Percentiles rank a stretch among this genome's conserved stretches.
Conservation (phyloP, 129 eudicot genomes). For the Pittosporum tobira region DNA sequence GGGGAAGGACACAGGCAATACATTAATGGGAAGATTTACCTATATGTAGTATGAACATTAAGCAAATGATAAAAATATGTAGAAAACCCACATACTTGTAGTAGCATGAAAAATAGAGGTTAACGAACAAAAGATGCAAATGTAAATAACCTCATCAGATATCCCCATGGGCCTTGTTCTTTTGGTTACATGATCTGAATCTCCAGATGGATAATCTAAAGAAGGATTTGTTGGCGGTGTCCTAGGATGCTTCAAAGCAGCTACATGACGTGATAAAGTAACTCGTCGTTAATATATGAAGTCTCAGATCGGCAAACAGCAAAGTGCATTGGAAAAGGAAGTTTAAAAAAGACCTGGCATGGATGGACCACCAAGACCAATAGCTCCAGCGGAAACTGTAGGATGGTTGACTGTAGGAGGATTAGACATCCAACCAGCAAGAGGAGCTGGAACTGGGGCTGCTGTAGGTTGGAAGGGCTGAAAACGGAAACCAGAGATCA, state of each 20-base stretch:
- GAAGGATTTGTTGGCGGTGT: constrained; percentile 67
- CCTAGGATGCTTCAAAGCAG: constrained; percentile 83
- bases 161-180: constrained; percentile 73
- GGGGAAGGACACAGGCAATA: constrained; percentile 56
- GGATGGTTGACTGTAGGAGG: constrained; percentile 65
- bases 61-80: not conserved
- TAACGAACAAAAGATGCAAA: not conserved
- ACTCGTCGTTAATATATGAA: not conserved
- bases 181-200: constrained; percentile 67
- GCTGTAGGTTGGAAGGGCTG: constrained; percentile 83
- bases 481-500: not conserved
- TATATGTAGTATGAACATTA: constrained; percentile 17
- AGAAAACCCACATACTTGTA: not conserved
- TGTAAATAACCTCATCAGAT: constrained; percentile 58
- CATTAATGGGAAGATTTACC: constrained; percentile 72
- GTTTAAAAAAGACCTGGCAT: constrained; percentile 36
- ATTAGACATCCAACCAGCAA: constrained; percentile 96
- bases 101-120: not conserved
- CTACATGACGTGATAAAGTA: constrained; percentile 25
- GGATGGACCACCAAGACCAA: constrained; percentile 73
- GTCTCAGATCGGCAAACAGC: not conserved
- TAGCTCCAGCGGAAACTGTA: constrained; percentile 67
- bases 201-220: constrained; percentile 72
- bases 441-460: constrained; percentile 64
- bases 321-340: not conserved